These are phyloP conservation scores for Dryas drummondii DNA, from an alignment of 306 rosid genomes.

Conservation along the genomic window DNA sequence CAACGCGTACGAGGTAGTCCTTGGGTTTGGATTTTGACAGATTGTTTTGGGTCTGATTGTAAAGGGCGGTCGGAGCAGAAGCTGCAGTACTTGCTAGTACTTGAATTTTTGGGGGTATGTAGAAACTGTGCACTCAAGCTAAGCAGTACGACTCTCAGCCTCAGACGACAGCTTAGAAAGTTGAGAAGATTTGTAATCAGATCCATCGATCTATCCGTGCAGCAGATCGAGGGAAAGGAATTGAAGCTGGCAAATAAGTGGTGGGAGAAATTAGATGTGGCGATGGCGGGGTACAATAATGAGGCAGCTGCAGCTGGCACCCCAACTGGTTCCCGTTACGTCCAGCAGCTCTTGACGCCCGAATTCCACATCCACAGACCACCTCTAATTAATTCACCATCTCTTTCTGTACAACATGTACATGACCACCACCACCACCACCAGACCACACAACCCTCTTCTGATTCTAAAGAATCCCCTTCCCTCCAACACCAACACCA, in stretches of 20 bases:
- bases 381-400: neutral
- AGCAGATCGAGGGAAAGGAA: neutral
- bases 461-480: neutral
- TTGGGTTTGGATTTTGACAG: neutral
- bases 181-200: too few species aligned
- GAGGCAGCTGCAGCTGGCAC: neutral
- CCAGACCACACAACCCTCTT: neutral
- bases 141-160: too few species aligned
- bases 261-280: conserved; percentile 32
- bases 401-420: neutral
- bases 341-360: conserved; percentile 23
- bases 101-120: too few species aligned
- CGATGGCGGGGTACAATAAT: conserved; percentile 36
- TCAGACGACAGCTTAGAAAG: too few species aligned
- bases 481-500: neutral
- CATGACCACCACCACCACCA: neutral
- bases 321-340: conserved; percentile 17
- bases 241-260: conserved; percentile 31
- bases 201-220: too few species aligned
- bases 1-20: too few species aligned
- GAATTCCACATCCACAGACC: conserved; percentile 29
- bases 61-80: too few species aligned
- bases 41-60: neutral
- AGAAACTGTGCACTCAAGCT: too few species aligned
- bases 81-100: too few species aligned